phyloP scores from a whole-genome alignment of 2,329 filamentous ascomycete genomes.

The Diaporthe sp. region DNA sequence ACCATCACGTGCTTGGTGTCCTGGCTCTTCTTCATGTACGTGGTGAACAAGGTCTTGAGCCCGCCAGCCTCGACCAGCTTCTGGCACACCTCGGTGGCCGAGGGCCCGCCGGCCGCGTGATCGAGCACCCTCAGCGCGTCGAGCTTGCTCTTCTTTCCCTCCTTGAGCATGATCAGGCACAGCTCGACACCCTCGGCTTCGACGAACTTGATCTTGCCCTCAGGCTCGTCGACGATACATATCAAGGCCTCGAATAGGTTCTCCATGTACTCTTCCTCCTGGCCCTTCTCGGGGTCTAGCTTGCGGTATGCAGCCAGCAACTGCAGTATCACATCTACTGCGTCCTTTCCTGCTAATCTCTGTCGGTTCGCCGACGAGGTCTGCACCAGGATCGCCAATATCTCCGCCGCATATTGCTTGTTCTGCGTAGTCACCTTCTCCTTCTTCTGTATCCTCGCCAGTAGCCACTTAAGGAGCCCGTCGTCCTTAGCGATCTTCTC shows the following conservation, averaged over 20 bases:
- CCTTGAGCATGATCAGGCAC: slow-evolving; percentile 90
- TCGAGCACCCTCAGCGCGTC: slow-evolving; percentile 87
- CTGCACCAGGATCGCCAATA: slow-evolving; percentile 90
- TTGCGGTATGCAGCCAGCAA: slow-evolving; percentile 87
- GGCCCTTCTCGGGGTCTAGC: slow-evolving; percentile 86
- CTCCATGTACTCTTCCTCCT: slow-evolving; percentile 95
- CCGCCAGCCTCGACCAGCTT: slow-evolving; percentile 86
- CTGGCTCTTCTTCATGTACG: slow-evolving; percentile 86
- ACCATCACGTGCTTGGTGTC: slow-evolving; percentile 67
- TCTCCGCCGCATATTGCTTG: slow-evolving; percentile 94
- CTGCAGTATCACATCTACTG: slow-evolving; percentile 85
- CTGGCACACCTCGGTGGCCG: slow-evolving; percentile 73
- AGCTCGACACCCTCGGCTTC: slow-evolving; percentile 94
- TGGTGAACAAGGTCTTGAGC: slow-evolving; percentile 85
- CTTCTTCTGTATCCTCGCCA: slow-evolving; percentile 78
- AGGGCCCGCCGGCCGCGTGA: slow-evolving; percentile 77
- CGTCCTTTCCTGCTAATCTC: slow-evolving; percentile 75
- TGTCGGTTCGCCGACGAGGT: slow-evolving; percentile 76
- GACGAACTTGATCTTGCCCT: slow-evolving; percentile 85
- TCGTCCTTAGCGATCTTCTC: slow-evolving; percentile 80
- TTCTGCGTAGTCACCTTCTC: slow-evolving; percentile 82
- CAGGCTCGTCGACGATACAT: slow-evolving; percentile 80
- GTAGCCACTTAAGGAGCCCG: slow-evolving; percentile 80
- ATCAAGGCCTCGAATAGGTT: slow-evolving; percentile 92
- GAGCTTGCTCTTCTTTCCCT: slow-evolving; percentile 86